Conservation (phyloP, 768 basidiomycete genomes). For the Cystofilobasidium macerans region DNA sequence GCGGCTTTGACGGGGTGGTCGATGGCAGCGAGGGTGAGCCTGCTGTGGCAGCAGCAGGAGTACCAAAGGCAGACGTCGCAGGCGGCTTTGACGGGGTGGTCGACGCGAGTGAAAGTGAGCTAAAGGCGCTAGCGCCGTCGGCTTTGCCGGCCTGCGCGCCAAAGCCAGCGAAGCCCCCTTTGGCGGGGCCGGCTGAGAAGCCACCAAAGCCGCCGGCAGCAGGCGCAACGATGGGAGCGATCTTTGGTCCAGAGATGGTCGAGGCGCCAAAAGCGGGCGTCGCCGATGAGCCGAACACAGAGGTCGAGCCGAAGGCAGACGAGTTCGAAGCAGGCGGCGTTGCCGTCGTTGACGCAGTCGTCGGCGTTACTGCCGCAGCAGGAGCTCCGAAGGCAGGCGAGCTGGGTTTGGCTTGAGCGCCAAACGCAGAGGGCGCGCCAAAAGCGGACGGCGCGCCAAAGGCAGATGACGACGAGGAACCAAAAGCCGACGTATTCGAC, state of each 20-base stretch:
- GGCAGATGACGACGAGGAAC: background rate
- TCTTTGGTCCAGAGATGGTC: constrained; percentile 12
- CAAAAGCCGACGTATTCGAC: constrained; percentile 12
- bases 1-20: background rate
- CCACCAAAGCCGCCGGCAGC: constrained; percentile 10
- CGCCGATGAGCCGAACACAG: background rate
- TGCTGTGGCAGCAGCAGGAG: background rate
- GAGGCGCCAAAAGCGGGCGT: constrained; percentile 13
- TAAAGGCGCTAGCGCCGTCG: background rate
- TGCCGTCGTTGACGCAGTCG: background rate
- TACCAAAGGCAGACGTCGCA: background rate
- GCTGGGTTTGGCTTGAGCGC: background rate
- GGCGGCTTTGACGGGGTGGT: constrained; percentile 9
- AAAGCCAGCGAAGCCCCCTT: background rate
- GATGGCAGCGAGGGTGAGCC: background rate
- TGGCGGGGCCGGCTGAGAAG: background rate
- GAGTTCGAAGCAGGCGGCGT: constrained; percentile 7
- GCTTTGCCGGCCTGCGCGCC: background rate
- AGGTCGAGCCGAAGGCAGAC: constrained; percentile 5
- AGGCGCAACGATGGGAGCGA: constrained; percentile 11
- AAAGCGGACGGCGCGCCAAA: constrained; percentile 19
- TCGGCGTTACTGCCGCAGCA: too few species aligned
- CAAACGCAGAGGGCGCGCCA: constrained; percentile 16
- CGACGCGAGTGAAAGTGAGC: background rate
- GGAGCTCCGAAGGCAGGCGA: constrained; percentile 4